Percentiles rank a stretch among this genome's conserved stretches.
These are phyloP conservation scores for Fraxinus paxiana DNA, from an alignment of 305 asterid genomes.

Conservation along the genomic window DNA sequence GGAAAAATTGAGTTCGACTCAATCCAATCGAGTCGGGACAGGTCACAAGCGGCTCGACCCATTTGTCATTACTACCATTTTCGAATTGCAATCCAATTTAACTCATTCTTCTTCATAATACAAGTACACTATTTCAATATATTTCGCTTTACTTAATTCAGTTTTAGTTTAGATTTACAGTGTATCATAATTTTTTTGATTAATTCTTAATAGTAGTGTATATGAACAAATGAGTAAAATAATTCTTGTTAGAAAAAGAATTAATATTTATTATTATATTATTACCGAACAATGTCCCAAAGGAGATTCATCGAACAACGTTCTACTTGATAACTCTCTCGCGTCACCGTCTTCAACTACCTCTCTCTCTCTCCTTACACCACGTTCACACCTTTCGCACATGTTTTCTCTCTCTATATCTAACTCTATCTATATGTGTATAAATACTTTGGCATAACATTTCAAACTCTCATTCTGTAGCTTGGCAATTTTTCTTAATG, in stretches of 20 bases:
- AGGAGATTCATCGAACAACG: not conserved
- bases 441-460: slow-evolving; percentile 14
- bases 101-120: not conserved
- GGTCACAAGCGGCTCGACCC: too few relatives aligned
- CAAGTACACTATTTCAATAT: not conserved
- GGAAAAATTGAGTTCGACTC: not conserved
- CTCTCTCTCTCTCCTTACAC: slow-evolving; percentile 20
- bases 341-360: slow-evolving; percentile 20
- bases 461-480: slow-evolving; percentile 22
- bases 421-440: not conserved
- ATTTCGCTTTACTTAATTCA: too few relatives aligned
- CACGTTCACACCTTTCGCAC: slow-evolving; percentile 53
- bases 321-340: not conserved
- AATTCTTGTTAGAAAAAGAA: not conserved
- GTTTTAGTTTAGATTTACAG: too few relatives aligned
- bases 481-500: slow-evolving; percentile 33
- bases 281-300: not conserved
- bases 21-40: not conserved
- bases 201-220: too few relatives aligned
- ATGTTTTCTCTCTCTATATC: slow-evolving; percentile 25
- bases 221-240: too few relatives aligned
- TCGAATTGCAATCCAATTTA: too few relatives aligned
- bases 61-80: not conserved
- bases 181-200: too few relatives aligned
- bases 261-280: too few relatives aligned